Conservation (phyloP, 768 basidiomycete species). For the Amanita subjunquillea region DNA sequence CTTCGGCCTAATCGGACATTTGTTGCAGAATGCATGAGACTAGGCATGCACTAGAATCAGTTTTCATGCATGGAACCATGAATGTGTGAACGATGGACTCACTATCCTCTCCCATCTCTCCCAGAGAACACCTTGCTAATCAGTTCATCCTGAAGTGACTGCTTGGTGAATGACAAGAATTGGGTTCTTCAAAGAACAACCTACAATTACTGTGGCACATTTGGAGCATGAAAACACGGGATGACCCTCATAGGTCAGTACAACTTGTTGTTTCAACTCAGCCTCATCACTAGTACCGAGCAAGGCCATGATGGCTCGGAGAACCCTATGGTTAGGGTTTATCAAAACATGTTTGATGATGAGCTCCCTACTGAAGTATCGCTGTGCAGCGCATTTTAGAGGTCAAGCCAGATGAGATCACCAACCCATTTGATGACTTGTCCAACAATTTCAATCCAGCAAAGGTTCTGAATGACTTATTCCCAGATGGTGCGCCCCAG, state of each 20-base stretch:
- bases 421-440: constrained; percentile 49
- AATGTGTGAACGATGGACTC: constrained; percentile 27
- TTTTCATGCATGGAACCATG: not conserved
- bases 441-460: constrained; percentile 47
- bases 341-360: constrained; percentile 24
- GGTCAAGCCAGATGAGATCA: constrained; percentile 28
- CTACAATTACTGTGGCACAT: constrained; percentile 62
- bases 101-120: constrained; percentile 75
- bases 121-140: constrained; percentile 83
- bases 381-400: constrained; percentile 66
- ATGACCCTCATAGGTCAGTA: constrained; percentile 52
- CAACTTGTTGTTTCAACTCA: constrained; percentile 40
- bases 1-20: constrained; percentile 66
- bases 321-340: constrained; percentile 5
- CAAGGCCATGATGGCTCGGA: constrained; percentile 10
- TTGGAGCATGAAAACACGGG: constrained; percentile 59
- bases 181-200: constrained; percentile 14
- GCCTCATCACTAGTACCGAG: constrained; percentile 20
- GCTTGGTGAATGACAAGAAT: not conserved
- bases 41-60: constrained; percentile 15
- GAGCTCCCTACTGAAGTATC: constrained; percentile 59
- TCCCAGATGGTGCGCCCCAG: constrained; percentile 61
- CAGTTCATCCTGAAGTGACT: constrained; percentile 77
- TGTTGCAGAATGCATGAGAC: constrained; percentile 70
- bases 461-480: constrained; percentile 55